Conservation (phyloP, 108 stramenopile species). For the Aureococcus anophagefferens region DNA sequence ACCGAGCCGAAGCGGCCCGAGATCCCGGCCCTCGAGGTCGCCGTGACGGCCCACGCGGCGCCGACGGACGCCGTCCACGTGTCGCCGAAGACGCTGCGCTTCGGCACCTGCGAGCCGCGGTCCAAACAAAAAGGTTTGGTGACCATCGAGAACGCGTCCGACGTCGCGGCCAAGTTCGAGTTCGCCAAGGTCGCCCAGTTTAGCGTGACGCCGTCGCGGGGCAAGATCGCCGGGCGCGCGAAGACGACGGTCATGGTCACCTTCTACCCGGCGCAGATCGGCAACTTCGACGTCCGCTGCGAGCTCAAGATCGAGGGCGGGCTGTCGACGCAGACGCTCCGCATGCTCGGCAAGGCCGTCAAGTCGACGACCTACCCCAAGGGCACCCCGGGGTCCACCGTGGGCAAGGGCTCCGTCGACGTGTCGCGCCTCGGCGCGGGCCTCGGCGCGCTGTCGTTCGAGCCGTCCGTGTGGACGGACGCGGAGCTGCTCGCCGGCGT, state of each 20-base stretch:
- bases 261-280: constrained; percentile 9
- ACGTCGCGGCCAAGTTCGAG: background rate
- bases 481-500: too few species aligned
- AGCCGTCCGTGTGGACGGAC: too few species aligned
- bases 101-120: background rate
- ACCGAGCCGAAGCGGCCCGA: background rate
- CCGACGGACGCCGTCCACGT: background rate
- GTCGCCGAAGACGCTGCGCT: background rate
- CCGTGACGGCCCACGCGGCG: background rate
- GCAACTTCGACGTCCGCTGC: background rate
- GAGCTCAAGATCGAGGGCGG: constrained; percentile 5
- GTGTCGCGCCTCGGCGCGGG: too few species aligned
- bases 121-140: background rate
- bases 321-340: background rate
- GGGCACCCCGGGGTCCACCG: too few species aligned
- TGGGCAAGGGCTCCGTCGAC: too few species aligned
- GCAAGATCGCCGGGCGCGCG: background rate
- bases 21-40: constrained; percentile 6
- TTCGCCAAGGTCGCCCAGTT: constrained; percentile 1
- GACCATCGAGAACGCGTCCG: constrained; percentile 10
- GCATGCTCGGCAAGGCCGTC: constrained; percentile 1
- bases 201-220: background rate
- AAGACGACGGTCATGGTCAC: constrained; percentile 1
- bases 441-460: too few species aligned
- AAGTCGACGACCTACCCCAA: too few species aligned